Conservation (phyloP, 1,284 basidiomycete species). For the Irpex rosettiformis region DNA sequence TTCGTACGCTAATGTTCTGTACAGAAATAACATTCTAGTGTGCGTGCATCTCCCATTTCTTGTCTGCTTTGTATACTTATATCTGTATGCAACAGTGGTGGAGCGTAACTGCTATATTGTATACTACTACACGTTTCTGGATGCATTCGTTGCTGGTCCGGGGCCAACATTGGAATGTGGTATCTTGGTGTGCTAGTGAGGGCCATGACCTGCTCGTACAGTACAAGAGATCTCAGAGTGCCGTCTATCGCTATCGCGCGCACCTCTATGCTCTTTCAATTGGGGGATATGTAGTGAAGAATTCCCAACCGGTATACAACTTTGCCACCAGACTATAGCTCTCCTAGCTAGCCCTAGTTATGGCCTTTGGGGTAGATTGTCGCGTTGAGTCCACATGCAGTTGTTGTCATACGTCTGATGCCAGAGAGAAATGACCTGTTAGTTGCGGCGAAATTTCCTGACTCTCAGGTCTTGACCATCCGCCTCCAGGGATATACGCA, state of each 20-base stretch:
- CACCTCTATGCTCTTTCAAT: too few relatives aligned
- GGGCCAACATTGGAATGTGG: background rate
- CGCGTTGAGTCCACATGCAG: too few relatives aligned
- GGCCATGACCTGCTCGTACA: background rate
- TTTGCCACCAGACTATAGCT: too few relatives aligned
- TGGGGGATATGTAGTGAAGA: too few relatives aligned
- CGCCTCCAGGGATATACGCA: slow-evolving; percentile 10
- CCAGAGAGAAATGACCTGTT: slow-evolving; percentile 2
- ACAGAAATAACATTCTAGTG: slow-evolving; percentile 93
- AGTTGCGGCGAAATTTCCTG: slow-evolving; percentile 7
- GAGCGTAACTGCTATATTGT: slow-evolving; percentile 44
- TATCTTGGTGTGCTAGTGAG: background rate
- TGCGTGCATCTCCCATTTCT: slow-evolving; percentile 44
- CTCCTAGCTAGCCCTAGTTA: too few relatives aligned
- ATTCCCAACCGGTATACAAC: too few relatives aligned
- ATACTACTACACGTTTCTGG: slow-evolving; percentile 3
- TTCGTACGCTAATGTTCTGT: slow-evolving; percentile 21
- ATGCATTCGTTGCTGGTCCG: background rate
- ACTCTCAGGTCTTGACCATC: slow-evolving; percentile 11
- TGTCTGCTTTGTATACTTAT: slow-evolving; percentile 2
- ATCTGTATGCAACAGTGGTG: slow-evolving; percentile 46
- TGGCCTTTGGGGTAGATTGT: too few relatives aligned
- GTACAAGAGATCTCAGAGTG: too few relatives aligned
- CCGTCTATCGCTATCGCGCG: too few relatives aligned
- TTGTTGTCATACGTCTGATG: background rate